A percentile compares a stretch with the other conserved stretches of the same genome.
Evolutionary conservation across 768 basidiomycete genomes (phyloP).

Genomic region (Termitomyces sp.): DNA sequence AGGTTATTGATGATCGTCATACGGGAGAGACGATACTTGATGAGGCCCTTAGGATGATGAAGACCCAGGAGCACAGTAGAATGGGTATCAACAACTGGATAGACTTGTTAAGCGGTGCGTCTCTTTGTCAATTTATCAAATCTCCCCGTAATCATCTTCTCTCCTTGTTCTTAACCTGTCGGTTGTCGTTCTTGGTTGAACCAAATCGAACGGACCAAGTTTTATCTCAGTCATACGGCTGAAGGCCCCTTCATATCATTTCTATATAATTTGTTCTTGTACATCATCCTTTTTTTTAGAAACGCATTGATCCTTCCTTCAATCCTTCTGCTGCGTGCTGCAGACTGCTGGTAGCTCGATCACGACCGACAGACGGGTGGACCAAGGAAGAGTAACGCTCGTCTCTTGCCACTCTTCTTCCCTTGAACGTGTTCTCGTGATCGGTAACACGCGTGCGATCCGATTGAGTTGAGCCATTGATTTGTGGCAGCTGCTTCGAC

Average conservation of each 20-base stretch:
- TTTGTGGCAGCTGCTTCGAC: background rate
- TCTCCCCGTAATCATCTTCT: background rate
- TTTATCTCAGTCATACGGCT: background rate
- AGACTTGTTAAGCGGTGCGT: slow-evolving; percentile 85
- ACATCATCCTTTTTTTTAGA: background rate
- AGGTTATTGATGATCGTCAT: slow-evolving; percentile 86
- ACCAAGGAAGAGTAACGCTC: background rate
- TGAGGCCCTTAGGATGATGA: slow-evolving; percentile 96
- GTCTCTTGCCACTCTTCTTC: background rate
- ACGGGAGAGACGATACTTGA: slow-evolving; percentile 97
- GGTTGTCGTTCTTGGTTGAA: background rate
- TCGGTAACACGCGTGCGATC: background rate
- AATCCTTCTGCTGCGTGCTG: background rate
- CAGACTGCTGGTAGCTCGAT: background rate
- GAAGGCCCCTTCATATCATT: background rate
- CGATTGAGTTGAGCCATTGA: background rate
- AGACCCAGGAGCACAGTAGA: slow-evolving; percentile 65
- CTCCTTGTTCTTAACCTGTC: background rate
- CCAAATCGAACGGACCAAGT: background rate
- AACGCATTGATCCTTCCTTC: background rate
- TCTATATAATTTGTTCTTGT: background rate
- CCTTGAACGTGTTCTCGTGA: background rate
- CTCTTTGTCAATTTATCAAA: background rate
- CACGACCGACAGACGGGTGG: background rate
- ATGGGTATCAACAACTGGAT: slow-evolving; percentile 90